Conservation (phyloP, 2,329 filamentous ascomycete species). For the Fusarium sp. region DNA sequence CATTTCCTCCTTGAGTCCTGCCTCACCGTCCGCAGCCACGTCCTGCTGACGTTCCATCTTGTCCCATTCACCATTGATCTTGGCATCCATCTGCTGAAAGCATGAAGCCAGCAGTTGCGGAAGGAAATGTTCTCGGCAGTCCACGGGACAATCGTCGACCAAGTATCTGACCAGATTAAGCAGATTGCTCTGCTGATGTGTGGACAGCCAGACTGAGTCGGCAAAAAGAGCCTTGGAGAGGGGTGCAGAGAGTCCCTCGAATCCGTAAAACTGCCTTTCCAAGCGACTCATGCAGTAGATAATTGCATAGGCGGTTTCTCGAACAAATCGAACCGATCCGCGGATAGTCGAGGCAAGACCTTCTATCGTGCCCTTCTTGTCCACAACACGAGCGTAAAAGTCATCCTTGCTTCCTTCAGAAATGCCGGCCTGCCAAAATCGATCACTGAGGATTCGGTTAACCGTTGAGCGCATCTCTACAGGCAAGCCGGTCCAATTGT, state of each 20-base stretch:
- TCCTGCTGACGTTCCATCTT: conserved; percentile 73
- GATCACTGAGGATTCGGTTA: conserved; percentile 85
- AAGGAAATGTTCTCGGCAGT: conserved; percentile 80
- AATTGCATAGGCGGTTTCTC: conserved; percentile 94
- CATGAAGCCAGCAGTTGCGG: conserved; percentile 84
- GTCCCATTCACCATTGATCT: conserved; percentile 89
- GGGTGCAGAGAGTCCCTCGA: conserved; percentile 82
- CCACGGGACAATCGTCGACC: conserved; percentile 89
- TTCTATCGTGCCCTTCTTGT: conserved; percentile 89
- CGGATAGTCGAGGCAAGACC: conserved; percentile 94
- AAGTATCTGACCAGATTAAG: conserved; percentile 88
- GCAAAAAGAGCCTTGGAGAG: conserved; percentile 86
- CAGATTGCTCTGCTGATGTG: conserved; percentile 94
- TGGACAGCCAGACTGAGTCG: conserved; percentile 83
- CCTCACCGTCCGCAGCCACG: conserved; percentile 75
- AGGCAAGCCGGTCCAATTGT: conserved; percentile 83
- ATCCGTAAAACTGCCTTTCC: conserved; percentile 90
- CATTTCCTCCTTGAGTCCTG: conserved; percentile 92
- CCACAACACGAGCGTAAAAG: conserved; percentile 91
- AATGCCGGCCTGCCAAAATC: conserved; percentile 98
- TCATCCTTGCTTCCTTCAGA: conserved; percentile 96
- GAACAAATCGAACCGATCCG: conserved; percentile 86
- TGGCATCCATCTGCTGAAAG: conserved; percentile 86
- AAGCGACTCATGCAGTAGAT: conserved; percentile 92
- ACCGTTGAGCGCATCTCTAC: conserved; percentile 81